Conservation (phyloP, 2,329 filamentous ascomycete genomes). For the Verticillium zaregamsianum region DNA sequence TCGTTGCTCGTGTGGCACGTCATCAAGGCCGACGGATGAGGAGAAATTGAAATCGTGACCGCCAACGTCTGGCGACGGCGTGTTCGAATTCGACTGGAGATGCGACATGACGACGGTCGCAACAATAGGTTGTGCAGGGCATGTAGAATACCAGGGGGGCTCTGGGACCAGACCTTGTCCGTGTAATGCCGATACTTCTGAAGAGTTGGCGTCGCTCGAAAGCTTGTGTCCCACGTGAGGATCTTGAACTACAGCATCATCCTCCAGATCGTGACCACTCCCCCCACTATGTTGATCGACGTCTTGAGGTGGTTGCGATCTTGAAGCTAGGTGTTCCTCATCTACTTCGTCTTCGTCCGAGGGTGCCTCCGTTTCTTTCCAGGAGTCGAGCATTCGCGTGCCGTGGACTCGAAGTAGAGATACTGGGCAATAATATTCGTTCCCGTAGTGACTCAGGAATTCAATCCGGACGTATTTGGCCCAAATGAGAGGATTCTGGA, state of each 20-base stretch:
- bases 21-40: neutral
- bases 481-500: conserved; percentile 95
- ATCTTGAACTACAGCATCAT: neutral
- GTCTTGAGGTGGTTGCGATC: neutral
- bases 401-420: conserved; percentile 90
- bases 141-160: neutral
- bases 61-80: neutral
- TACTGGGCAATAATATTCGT: conserved; percentile 93
- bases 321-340: conserved; percentile 9
- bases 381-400: conserved; percentile 92
- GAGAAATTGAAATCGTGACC: neutral
- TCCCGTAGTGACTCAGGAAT: conserved; percentile 89
- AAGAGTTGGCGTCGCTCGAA: neutral
- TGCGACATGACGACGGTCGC: neutral
- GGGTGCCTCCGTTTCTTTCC: conserved; percentile 72
- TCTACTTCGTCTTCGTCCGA: conserved; percentile 59
- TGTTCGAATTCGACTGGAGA: neutral
- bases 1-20: neutral
- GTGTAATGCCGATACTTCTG: neutral
- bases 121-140: neutral
- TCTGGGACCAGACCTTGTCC: neutral
- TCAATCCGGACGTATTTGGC: conserved; percentile 90
- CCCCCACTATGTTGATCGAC: neutral
- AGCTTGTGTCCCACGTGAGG: neutral
- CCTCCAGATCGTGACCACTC: neutral